Conservation (phyloP, 2,329 filamentous ascomycete genomes). For the Aspergillus versicolor region DNA sequence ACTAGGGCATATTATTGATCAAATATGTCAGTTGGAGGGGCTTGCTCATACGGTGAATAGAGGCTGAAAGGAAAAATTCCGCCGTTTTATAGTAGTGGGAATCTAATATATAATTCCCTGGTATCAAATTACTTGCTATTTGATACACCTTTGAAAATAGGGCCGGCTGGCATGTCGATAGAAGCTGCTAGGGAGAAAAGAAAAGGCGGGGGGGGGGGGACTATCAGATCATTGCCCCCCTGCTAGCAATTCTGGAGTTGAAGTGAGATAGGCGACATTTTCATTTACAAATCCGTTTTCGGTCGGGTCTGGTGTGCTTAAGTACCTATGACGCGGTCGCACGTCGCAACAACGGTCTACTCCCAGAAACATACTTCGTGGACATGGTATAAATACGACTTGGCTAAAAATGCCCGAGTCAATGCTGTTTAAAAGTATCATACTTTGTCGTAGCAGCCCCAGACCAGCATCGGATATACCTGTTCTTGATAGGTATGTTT, state of each 20-base stretch:
- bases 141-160: not conserved
- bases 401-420: not conserved
- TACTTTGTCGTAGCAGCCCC: too few species aligned
- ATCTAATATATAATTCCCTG: not conserved
- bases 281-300: too few species aligned
- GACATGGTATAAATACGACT: not conserved
- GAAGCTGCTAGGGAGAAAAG: not conserved
- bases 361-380: not conserved
- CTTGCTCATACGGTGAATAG: not conserved
- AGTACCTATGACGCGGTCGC: not conserved
- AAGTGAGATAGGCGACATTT: not conserved
- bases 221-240: not conserved
- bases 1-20: constrained; percentile 53
- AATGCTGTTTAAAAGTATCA: not conserved
- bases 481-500: constrained; percentile 14
- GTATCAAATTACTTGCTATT: not conserved
- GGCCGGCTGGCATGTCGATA: not conserved
- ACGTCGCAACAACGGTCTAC: not conserved
- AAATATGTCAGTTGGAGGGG: constrained; percentile 29
- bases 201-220: too few species aligned
- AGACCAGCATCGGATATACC: too few species aligned
- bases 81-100: not conserved
- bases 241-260: not conserved
- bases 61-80: not conserved
- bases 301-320: too few species aligned